Evolutionary conservation across 106 monocot genomes (phyloP).

Genomic region (Narthecium ossifragum): DNA sequence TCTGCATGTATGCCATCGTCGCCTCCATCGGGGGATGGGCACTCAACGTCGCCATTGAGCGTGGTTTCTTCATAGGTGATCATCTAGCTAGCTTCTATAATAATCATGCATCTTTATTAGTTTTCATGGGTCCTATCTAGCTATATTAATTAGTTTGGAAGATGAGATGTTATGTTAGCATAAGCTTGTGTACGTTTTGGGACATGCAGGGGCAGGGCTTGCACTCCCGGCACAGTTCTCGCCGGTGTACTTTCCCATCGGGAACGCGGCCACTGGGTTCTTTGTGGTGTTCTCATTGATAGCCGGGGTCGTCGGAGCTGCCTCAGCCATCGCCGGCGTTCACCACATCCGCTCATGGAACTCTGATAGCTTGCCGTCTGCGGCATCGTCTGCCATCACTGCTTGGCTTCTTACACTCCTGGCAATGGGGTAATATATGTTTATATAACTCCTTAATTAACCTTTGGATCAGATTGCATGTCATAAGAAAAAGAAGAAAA

Average conservation of each 20-base stretch:
- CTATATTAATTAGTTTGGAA: not conserved
- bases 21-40: slow-evolving; percentile 41
- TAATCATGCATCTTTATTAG: not conserved
- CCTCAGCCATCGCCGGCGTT: slow-evolving; percentile 46
- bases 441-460: too few species aligned
- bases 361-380: slow-evolving; percentile 28
- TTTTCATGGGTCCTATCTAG: not conserved
- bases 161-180: not conserved
- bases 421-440: slow-evolving; percentile 43
- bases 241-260: slow-evolving; percentile 52
- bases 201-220: slow-evolving; percentile 24
- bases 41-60: slow-evolving; percentile 32
- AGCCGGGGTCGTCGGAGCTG: slow-evolving; percentile 45
- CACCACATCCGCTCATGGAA: slow-evolving; percentile 38
- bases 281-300: slow-evolving; percentile 43
- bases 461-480: too few species aligned
- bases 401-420: slow-evolving; percentile 59
- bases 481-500: too few species aligned
- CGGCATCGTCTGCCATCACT: slow-evolving; percentile 27
- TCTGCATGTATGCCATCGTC: slow-evolving; percentile 47
- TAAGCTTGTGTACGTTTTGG: too few species aligned
- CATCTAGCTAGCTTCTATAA: too few species aligned
- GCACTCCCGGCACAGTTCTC: slow-evolving; percentile 46
- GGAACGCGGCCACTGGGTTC: slow-evolving; percentile 54
- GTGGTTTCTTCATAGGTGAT: slow-evolving; percentile 31